phyloP scores from a whole-genome alignment of 768 basidiomycete genomes.

The Lactarius sp. region DNA sequence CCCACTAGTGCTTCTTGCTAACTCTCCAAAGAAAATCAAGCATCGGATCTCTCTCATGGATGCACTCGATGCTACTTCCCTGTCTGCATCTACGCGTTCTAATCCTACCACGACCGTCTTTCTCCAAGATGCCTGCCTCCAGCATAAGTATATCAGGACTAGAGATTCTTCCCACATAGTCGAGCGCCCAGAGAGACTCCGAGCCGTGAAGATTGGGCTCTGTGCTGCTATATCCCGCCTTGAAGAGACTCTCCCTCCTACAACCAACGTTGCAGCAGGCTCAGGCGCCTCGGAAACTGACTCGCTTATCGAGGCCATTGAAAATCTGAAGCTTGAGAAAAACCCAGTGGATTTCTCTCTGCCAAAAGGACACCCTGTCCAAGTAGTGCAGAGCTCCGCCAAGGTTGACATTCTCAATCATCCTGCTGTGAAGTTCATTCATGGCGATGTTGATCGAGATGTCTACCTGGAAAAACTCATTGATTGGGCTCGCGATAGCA shows the following conservation, averaged over 20 bases:
- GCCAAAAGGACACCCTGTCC: slow-evolving; percentile 32
- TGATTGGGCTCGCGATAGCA: slow-evolving; percentile 55
- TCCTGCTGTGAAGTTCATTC: slow-evolving; percentile 66
- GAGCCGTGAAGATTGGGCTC: slow-evolving; percentile 78
- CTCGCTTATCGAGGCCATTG: slow-evolving; percentile 19
- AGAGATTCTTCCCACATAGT: slow-evolving; percentile 70
- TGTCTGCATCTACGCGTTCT: neutral
- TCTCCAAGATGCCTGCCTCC: slow-evolving; percentile 67
- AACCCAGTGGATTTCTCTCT: neutral
- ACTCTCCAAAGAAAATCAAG: too few relatives aligned
- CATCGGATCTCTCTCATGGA: neutral
- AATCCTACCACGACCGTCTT: slow-evolving; percentile 30
- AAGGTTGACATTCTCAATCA: slow-evolving; percentile 51
- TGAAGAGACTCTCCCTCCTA: slow-evolving; percentile 35
- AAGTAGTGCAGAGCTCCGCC: slow-evolving; percentile 50
- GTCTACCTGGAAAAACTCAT: slow-evolving; percentile 61
- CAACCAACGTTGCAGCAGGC: neutral
- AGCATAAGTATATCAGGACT: slow-evolving; percentile 75
- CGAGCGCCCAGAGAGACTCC: slow-evolving; percentile 87
- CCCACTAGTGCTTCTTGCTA: too few relatives aligned
- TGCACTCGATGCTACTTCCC: neutral
- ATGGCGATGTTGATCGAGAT: slow-evolving; percentile 64
- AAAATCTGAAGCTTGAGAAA: slow-evolving; percentile 37
- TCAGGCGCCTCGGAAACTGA: slow-evolving; percentile 11
- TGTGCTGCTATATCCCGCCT: slow-evolving; percentile 74